Evolutionary conservation across 2,329 filamentous ascomycete species (phyloP), one percentile per base, ranked within the genome.

Genomic region (Monilinia vaccinii-corymbosi): DNA sequence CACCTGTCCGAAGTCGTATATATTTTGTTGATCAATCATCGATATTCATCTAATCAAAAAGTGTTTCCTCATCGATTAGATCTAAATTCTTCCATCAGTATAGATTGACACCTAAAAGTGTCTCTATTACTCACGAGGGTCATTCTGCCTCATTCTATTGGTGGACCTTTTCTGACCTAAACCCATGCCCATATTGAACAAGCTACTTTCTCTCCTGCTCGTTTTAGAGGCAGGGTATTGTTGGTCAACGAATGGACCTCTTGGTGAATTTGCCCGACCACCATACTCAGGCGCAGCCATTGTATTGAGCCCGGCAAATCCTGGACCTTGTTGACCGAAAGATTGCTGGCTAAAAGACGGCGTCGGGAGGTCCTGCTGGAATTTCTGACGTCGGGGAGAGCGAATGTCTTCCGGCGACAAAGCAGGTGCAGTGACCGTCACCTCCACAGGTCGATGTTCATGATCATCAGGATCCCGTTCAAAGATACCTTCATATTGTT

Each of bases 401-500:
- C 83, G 81, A 52, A 86, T 79, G 63, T 84, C 82, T 58, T 84
- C 81, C 14, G 82, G 75, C 0, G 74, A 74, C 9, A 79, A 67
- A 28, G 73, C 67, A 31, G 74, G 71, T 18, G 72, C 71, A 49
- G 70, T 71, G 14, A 76, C 73, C 2, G 71, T 73, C 38, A 79
- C 70, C 63, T 81, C 79, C 23, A 75, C 64, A 14, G 77, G 76
- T 0, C 81, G 78, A 31, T 82, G 75, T 70, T 84, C 80, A 60
- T 86, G 85, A 56, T 84, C 79, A 66, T 87, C 84, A 0, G 88
- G 81, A 21, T 83, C 78, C 49, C 86, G 79, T 23, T 88, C 87
- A 71, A 97, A 99, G 51, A 99, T 93, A 46, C 81, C 82, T 64
- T 88, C 82, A 71, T 91, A 97, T 69, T 97, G 92, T 65, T 94